A percentile compares a stretch with the other conserved stretches of the same genome.
Evolutionary conservation across 768 basidiomycete genomes (phyloP).

Genomic region (Pisolithus marmoratus): DNA sequence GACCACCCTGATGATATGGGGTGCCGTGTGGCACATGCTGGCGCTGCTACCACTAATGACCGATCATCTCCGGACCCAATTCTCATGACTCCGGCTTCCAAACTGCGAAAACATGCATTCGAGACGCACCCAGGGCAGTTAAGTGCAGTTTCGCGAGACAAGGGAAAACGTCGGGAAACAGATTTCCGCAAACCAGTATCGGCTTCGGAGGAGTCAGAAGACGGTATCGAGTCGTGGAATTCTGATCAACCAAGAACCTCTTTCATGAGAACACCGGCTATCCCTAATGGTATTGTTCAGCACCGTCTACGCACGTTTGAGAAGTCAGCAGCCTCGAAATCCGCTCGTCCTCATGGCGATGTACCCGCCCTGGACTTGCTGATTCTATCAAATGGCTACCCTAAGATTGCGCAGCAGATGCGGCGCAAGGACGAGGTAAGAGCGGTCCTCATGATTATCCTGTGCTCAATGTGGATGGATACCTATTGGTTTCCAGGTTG

Average conservation of each 20-base stretch:
- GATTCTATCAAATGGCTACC: background rate
- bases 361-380: slow-evolving; percentile 6
- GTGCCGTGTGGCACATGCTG: slow-evolving; percentile 10
- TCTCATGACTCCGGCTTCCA: background rate
- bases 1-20: slow-evolving; percentile 18
- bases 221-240: slow-evolving; percentile 15
- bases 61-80: slow-evolving; percentile 22
- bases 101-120: slow-evolving; percentile 13
- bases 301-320: slow-evolving; percentile 10
- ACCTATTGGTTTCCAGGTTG: background rate
- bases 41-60: background rate
- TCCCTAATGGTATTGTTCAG: slow-evolving; percentile 16
- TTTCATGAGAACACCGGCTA: slow-evolving; percentile 1
- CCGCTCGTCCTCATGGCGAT: background rate
- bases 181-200: slow-evolving; percentile 11
- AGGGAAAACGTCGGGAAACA: slow-evolving; percentile 20
- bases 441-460: slow-evolving; percentile 4
- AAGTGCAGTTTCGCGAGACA: slow-evolving; percentile 2
- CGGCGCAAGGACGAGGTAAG: slow-evolving; percentile 20
- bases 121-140: slow-evolving; percentile 13
- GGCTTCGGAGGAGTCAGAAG: slow-evolving; percentile 18
- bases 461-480: background rate
- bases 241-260: slow-evolving; percentile 1
- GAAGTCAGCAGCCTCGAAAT: background rate
- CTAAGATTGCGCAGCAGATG: slow-evolving; percentile 13